phyloP scores from a whole-genome alignment of 371 early-diverging fungal species.

The Dichotomocladium elegans region DNA sequence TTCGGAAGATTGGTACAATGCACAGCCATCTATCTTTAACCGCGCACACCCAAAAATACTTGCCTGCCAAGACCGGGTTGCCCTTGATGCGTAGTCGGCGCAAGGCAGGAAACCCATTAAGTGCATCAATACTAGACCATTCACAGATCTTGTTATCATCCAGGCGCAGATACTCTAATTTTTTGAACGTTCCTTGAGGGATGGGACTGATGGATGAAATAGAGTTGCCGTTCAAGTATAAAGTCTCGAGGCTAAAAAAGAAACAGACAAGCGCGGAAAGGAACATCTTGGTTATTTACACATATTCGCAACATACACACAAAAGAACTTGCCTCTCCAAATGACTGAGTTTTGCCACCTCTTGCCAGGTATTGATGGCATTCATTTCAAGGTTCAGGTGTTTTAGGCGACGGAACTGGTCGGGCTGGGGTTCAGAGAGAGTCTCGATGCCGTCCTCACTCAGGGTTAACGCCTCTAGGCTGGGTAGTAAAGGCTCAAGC shows the following conservation, averaged over 20 bases:
- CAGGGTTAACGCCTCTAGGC: slow-evolving; percentile 62
- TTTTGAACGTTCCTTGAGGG: slow-evolving; percentile 13
- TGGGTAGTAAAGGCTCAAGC: slow-evolving; percentile 48
- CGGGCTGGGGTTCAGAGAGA: slow-evolving; percentile 17
- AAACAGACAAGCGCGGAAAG: neutral
- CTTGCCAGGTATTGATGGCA: slow-evolving; percentile 50
- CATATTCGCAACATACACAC: no score
- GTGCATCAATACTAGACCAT: slow-evolving; percentile 42
- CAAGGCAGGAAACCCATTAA: slow-evolving; percentile 38
- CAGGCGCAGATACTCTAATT: slow-evolving; percentile 37
- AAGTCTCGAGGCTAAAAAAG: slow-evolving; percentile 25
- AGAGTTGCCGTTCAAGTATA: slow-evolving; percentile 51
- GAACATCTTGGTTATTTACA: neutral
- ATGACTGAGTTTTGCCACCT: slow-evolving; percentile 41
- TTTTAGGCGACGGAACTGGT: slow-evolving; percentile 46
- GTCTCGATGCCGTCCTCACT: slow-evolving; percentile 53
- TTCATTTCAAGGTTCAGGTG: slow-evolving; percentile 70
- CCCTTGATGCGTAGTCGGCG: slow-evolving; percentile 39
- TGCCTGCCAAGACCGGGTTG: slow-evolving; percentile 42
- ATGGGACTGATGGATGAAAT: slow-evolving; percentile 16
- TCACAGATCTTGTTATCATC: slow-evolving; percentile 34
- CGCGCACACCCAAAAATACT: neutral
- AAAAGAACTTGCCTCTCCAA: slow-evolving; percentile 60
- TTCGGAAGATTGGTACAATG: neutral
- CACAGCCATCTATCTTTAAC: slow-evolving; percentile 15